These are phyloP conservation scores for Canna indica DNA, from an alignment of 176 grass and related monocot genomes.

Conservation along the genomic window DNA sequence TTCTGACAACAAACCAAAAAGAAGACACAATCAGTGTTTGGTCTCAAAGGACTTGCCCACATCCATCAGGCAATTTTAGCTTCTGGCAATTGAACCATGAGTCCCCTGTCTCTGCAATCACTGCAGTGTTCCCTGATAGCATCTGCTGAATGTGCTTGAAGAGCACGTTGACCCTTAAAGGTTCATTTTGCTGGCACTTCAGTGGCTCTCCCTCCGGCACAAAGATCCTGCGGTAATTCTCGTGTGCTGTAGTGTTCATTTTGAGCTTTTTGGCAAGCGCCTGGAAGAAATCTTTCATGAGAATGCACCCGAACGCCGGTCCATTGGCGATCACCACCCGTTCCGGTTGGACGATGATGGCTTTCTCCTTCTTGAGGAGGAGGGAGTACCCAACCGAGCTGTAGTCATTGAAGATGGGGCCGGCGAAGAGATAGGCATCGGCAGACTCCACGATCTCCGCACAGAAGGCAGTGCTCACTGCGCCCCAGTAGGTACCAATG, in stretches of 20 bases:
- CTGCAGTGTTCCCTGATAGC: not conserved
- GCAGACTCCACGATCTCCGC: not conserved
- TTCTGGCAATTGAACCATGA: conserved; percentile 2
- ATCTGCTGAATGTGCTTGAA: not conserved
- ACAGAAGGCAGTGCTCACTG: not conserved
- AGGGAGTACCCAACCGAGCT: not conserved
- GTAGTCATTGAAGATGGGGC: not conserved
- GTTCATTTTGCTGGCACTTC: not conserved
- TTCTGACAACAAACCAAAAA: not conserved
- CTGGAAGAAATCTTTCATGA: not conserved
- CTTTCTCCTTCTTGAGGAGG: not conserved
- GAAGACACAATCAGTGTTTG: not conserved
- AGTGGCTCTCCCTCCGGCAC: not conserved
- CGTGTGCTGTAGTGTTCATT: not conserved
- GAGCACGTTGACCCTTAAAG: not conserved
- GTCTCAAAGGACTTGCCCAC: not conserved
- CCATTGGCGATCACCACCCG: not conserved
- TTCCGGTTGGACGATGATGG: not conserved
- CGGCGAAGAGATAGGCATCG: not conserved
- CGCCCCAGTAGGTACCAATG: not conserved
- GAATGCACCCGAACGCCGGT: not conserved
- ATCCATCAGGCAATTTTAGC: not conserved
- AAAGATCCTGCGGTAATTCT: not conserved
- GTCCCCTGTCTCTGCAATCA: not conserved
- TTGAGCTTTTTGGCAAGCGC: not conserved